Base-by-base conservation (phyloP, 2,329 filamentous ascomycete genomes). In the Cercospora sp. region DNA sequence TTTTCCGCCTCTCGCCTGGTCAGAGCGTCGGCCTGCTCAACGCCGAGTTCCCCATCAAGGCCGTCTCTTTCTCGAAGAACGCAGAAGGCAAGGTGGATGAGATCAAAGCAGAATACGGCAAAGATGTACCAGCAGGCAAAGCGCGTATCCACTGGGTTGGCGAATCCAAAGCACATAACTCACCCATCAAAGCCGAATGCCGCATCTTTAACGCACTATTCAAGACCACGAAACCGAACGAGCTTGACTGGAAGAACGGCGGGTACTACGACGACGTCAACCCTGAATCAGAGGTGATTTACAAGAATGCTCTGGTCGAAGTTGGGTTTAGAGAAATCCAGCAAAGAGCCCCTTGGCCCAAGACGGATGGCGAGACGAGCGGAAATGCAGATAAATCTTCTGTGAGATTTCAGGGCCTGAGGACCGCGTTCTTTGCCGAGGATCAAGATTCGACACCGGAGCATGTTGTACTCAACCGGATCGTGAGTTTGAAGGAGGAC, bases 401-500 rank as follows among this genome's bases (percentile, higher is more conserved):
- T 64, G 90, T 97, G 6, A 86, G 94, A 59, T 98, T 98, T 85
- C 94, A 98, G 84, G 94, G 89, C 2, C 89, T 97, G 85, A 87
- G 94, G 28, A 91, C 94, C 55, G 94, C 90, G 9, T 97, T 96
- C 78, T 95, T 95, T 81, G 89, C 89, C 78, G 87, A 86, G 60
- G 93, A 96, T 75, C 66, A 61, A n/a, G 91, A 89, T 0, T 80
- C 77, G 0, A 79, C 78, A 48, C 87, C 88, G 33, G 91, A 92
- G n/a, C 92, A 90, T 79, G 84, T 96, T 72, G 87, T 98, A 59
- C 82, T 98, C 31, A 98, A 98, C 82, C 87, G 93, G 62, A 97
- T 98, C 75, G 94, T 98, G 23, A 92, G 91, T 59, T 80, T 97
- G 76, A 96, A 96, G 83, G 94, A 97, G 80, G 92, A 96, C 77